A percentile compares a stretch with the other conserved stretches of the same genome.
phyloP scores from a whole-genome alignment of 139 green algal genomes.

The Volvox africanus region DNA sequence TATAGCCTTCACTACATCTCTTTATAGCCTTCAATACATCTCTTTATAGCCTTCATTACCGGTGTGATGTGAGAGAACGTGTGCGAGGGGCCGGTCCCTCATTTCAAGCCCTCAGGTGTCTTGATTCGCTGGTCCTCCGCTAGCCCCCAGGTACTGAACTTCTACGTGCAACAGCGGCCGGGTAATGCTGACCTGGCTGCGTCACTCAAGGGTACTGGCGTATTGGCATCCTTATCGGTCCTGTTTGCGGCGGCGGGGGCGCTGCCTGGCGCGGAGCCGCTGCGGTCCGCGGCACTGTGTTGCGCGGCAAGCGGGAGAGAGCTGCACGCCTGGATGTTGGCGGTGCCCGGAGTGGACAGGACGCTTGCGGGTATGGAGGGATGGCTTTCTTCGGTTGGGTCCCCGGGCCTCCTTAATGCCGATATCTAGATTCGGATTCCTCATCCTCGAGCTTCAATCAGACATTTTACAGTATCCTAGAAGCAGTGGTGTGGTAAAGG shows the following conservation, averaged over 20 bases:
- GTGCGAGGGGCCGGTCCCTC: too few relatives aligned
- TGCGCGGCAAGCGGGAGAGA: slow-evolving; percentile 36
- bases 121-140: too few relatives aligned
- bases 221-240: slow-evolving; percentile 45
- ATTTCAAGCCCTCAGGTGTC: too few relatives aligned
- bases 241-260: slow-evolving; percentile 28
- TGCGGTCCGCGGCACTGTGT: slow-evolving; percentile 56
- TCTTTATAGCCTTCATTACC: too few relatives aligned
- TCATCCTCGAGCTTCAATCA: too few relatives aligned
- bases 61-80: too few relatives aligned
- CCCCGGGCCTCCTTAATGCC: too few relatives aligned
- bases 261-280: slow-evolving; percentile 41
- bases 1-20: too few relatives aligned
- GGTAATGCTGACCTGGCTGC: slow-evolving; percentile 38
- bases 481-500: too few relatives aligned
- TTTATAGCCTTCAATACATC: too few relatives aligned
- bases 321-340: slow-evolving; percentile 52
- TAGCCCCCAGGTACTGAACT: slow-evolving; percentile 42
- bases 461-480: too few relatives aligned
- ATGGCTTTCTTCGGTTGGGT: neutral
- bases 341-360: slow-evolving; percentile 46
- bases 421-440: too few relatives aligned
- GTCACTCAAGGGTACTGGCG: slow-evolving; percentile 44
- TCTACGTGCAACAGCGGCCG: slow-evolving; percentile 53
- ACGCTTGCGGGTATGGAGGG: slow-evolving; percentile 39